Conservation (phyloP, 1,284 basidiomycete species). For the Volvariella volvacea region DNA sequence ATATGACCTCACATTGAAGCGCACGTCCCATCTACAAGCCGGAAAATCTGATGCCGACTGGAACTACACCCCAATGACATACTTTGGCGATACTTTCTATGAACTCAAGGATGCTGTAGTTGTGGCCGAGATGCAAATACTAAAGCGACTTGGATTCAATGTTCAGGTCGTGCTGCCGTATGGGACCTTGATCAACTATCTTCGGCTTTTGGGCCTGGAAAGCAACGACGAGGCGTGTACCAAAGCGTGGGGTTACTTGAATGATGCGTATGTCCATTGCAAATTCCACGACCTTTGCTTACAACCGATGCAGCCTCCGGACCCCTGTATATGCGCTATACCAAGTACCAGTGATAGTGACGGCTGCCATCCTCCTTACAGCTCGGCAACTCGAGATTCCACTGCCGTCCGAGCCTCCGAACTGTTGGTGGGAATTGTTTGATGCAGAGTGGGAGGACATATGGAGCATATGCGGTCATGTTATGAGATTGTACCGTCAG, state of each 20-base stretch:
- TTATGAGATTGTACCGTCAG: slow-evolving; percentile 72
- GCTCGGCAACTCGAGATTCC: slow-evolving; percentile 64
- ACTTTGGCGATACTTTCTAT: slow-evolving; percentile 80
- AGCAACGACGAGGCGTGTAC: slow-evolving; percentile 66
- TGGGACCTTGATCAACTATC: slow-evolving; percentile 91
- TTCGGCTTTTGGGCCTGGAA: slow-evolving; percentile 82
- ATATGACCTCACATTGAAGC: slow-evolving; percentile 81
- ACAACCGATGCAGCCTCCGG: slow-evolving; percentile 55
- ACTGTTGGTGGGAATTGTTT: slow-evolving; percentile 85
- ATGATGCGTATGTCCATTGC: slow-evolving; percentile 68
- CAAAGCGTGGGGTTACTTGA: slow-evolving; percentile 84
- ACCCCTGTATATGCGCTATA: slow-evolving; percentile 88
- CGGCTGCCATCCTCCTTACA: slow-evolving; percentile 77
- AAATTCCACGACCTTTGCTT: slow-evolving; percentile 7
- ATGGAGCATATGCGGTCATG: slow-evolving; percentile 71
- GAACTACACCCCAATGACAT: slow-evolving; percentile 77
- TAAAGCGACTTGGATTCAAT: slow-evolving; percentile 90
- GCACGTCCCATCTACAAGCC: slow-evolving; percentile 37
- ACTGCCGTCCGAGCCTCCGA: slow-evolving; percentile 60
- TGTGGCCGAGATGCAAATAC: slow-evolving; percentile 94
- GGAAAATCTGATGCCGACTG: slow-evolving; percentile 40
- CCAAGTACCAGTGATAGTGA: slow-evolving; percentile 82
- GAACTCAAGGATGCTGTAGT: slow-evolving; percentile 87
- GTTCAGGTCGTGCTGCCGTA: slow-evolving; percentile 89
- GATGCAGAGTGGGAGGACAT: slow-evolving; percentile 83